Base-by-base conservation (phyloP, 164 flowering plant genomes). In the Magnolia kwangsiensis region DNA sequence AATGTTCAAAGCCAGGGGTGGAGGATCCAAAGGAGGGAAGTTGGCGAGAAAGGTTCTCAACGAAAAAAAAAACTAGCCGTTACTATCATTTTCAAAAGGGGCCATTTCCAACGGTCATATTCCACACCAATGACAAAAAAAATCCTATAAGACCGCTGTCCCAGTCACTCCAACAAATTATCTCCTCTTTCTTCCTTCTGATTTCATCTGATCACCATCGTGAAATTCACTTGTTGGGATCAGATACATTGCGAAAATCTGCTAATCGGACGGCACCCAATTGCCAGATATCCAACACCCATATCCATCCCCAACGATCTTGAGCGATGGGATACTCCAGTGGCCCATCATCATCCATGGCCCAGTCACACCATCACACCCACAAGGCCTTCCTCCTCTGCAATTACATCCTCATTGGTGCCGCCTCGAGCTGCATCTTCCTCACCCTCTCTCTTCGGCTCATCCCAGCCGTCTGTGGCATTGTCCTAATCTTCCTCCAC, bases 401-500 rank as follows among this genome's bases (percentile, higher is more conserved):
- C 86, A 94, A 92, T 82, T 94, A 94, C 93, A 80, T 88, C 74
- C 90, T 94, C 75, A 78, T 94, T 3, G 94, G 97, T 7, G 90
- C 95, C 13, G 94, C 98, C 73, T 91, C 92, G 1, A 84, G 91
- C 74, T 93, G 96, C 92, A 90, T 91, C 67, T 90, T 93, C 88
- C 87, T 93, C 14, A 91, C 94, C 10, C 88, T 93, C 71, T 88
- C 96, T 24, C 96, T 93, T 71, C 90, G 98, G 19, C 88, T 93
- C 21, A 0, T 91, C 82, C 98, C 94, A 8, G 89, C 96, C n/a
- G 23, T 88, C 16, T 80, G 83, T 79, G 96, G 94, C 16, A 82
- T 88, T 83, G 83, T 90, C 83, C 79, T 92, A 69, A 91, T 94
- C 81, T 89, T 94, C 84, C 97, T 94, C 85, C 98, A 94, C 80